Conservation (phyloP, 257 asterid species). For the Echites panduratus region DNA sequence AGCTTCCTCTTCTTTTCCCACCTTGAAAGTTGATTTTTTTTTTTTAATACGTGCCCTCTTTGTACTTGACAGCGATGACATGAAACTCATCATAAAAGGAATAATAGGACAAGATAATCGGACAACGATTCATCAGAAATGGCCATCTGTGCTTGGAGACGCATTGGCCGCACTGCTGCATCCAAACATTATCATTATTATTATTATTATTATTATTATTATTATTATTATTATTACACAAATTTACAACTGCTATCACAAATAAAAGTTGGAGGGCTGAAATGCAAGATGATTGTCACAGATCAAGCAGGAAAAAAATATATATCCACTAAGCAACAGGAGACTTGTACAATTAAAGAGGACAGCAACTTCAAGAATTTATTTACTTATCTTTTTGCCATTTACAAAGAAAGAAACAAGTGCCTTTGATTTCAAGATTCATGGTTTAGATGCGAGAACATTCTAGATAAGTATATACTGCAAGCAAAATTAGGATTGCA, state of each 20-base stretch:
- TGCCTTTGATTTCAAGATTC: not conserved
- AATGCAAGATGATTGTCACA: not conserved
- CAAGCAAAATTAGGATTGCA: not conserved
- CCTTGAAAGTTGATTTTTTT: not conserved
- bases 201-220: too few species aligned
- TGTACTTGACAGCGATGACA: not conserved
- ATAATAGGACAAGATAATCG: not conserved
- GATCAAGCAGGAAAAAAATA: not conserved
- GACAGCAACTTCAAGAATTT: too few species aligned
- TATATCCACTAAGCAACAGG: not conserved
- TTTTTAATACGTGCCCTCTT: not conserved
- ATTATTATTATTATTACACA: too few species aligned
- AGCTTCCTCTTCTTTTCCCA: not conserved
- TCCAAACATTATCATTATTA: too few species aligned
- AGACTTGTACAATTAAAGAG: not conserved
- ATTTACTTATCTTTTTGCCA: not conserved
- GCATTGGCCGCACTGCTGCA: too few species aligned
- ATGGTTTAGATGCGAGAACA: not conserved
- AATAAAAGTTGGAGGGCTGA: not conserved
- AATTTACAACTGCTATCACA: not conserved
- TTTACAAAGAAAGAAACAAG: not conserved
- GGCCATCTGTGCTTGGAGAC: not conserved
- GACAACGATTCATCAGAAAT: not conserved
- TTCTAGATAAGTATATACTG: not conserved
- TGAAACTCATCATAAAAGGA: not conserved